phyloP scores from a whole-genome alignment of 148 eudicot genomes.

The Drosera capensis region DNA sequence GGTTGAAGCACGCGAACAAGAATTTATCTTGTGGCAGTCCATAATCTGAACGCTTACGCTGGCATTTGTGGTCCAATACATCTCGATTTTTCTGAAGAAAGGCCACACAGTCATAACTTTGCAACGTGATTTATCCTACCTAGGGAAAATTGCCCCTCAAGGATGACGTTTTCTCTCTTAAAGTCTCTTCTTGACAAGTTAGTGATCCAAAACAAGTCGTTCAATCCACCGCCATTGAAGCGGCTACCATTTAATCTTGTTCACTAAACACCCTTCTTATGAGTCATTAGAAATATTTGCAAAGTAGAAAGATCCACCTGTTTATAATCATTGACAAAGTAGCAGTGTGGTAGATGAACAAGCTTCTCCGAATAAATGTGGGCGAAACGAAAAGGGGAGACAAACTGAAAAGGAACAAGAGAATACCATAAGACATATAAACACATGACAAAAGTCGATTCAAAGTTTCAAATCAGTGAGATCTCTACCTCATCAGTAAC shows the following conservation, averaged over 20 bases:
- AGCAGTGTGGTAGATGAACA: constrained; percentile 92
- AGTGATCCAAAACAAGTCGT: too few relatives aligned
- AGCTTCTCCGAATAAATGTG: constrained; percentile 87
- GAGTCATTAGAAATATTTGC: too few relatives aligned
- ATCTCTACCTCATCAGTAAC: constrained; percentile 79
- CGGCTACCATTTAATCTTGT: too few relatives aligned
- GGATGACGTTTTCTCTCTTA: too few relatives aligned
- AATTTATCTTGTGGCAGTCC: constrained; percentile 92
- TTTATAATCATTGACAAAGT: constrained; percentile 92
- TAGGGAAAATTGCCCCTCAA: too few relatives aligned
- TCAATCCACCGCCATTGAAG: too few relatives aligned
- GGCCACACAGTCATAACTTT: too few relatives aligned
- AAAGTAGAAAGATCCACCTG: constrained; percentile 28
- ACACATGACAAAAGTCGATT: neutral
- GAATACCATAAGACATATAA: neutral
- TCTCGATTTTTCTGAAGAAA: constrained; percentile 67
- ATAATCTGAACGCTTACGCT: constrained; percentile 77
- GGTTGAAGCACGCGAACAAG: constrained; percentile 92
- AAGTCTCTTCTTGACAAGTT: too few relatives aligned
- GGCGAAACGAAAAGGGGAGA: constrained; percentile 57
- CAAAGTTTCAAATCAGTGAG: neutral
- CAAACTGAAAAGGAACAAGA: constrained; percentile 47
- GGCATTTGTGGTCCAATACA: constrained; percentile 56
- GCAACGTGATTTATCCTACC: too few relatives aligned
- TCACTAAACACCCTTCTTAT: too few relatives aligned